These are phyloP conservation scores for Aspergillus proliferans DNA, from an alignment of 2,329 filamentous ascomycete genomes.

Conservation along the genomic window DNA sequence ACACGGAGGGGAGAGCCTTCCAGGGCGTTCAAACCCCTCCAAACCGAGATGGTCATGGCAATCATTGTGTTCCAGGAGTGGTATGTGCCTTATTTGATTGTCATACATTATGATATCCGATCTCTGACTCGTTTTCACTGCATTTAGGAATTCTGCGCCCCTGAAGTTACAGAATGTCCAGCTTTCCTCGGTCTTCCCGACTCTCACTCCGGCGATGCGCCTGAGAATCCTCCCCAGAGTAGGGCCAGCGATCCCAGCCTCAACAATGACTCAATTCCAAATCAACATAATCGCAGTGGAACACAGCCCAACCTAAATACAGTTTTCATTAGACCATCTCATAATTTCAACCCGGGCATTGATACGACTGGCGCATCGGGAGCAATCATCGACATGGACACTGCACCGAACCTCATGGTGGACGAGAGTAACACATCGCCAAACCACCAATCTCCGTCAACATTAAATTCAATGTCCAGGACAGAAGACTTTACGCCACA, in stretches of 20 bases:
- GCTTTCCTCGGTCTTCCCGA: background rate
- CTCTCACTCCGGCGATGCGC: background rate
- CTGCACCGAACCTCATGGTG: slow-evolving; percentile 23
- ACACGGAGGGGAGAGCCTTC: slow-evolving; percentile 59
- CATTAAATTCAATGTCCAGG: slow-evolving; percentile 29
- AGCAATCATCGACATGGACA: slow-evolving; percentile 24
- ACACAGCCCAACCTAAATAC: slow-evolving; percentile 1
- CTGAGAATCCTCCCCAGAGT: background rate
- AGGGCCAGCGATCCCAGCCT: slow-evolving; percentile 2
- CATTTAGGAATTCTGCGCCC: background rate
- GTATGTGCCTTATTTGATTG: background rate
- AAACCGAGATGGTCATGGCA: background rate
- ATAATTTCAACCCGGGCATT: slow-evolving; percentile 4
- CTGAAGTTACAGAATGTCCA: background rate
- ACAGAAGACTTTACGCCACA: too few relatives aligned
- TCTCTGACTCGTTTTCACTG: background rate
- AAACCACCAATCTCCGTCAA: slow-evolving; percentile 31
- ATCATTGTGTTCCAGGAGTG: background rate
- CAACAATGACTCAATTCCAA: slow-evolving; percentile 18
- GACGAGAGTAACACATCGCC: slow-evolving; percentile 26
- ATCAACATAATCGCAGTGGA: slow-evolving; percentile 14
- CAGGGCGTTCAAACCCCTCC: slow-evolving; percentile 5
- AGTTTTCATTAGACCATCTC: background rate
- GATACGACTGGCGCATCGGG: background rate
- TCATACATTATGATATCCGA: background rate